Evolutionary conservation across 345 rosid species (phyloP).

Genomic region (Pugionium dolabratum): DNA sequence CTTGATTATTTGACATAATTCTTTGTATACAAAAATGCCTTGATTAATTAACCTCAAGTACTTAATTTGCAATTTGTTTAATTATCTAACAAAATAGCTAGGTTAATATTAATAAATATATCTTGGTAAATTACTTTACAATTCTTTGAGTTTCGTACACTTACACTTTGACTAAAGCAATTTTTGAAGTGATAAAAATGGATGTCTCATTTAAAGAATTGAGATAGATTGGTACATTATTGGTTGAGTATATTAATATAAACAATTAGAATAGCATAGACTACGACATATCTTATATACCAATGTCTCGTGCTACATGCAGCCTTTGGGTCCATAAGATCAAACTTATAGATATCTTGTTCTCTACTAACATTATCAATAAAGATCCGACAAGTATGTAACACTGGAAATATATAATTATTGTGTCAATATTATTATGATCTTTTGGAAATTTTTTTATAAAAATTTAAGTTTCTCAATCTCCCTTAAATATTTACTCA

Average conservation of each 20-base stretch:
- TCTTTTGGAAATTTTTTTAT: background rate
- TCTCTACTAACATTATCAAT: constrained; percentile 31
- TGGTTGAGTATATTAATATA: constrained; percentile 15
- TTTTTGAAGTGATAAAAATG: background rate
- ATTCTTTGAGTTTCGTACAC: background rate
- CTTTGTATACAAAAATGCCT: background rate
- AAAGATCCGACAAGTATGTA: constrained; percentile 40
- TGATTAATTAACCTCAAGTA: background rate
- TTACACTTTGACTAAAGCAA: background rate
- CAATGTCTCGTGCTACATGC: constrained; percentile 37
- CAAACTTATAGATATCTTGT: constrained; percentile 37
- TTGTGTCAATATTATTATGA: background rate
- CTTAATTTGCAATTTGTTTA: background rate
- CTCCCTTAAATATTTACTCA: background rate
- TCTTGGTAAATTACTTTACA: background rate
- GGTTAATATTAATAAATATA: background rate
- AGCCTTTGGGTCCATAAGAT: constrained; percentile 35
- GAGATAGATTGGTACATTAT: constrained; percentile 27
- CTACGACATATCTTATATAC: constrained; percentile 27
- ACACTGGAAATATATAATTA: constrained; percentile 14
- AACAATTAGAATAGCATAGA: background rate
- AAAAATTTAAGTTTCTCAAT: background rate
- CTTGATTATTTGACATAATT: no score
- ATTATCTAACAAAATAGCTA: background rate
- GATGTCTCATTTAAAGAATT: background rate